Percentiles rank a stretch among this genome's conserved stretches.
phyloP scores from a whole-genome alignment of 371 early-diverging fungal genomes.

The Mucor lusitanicus region DNA sequence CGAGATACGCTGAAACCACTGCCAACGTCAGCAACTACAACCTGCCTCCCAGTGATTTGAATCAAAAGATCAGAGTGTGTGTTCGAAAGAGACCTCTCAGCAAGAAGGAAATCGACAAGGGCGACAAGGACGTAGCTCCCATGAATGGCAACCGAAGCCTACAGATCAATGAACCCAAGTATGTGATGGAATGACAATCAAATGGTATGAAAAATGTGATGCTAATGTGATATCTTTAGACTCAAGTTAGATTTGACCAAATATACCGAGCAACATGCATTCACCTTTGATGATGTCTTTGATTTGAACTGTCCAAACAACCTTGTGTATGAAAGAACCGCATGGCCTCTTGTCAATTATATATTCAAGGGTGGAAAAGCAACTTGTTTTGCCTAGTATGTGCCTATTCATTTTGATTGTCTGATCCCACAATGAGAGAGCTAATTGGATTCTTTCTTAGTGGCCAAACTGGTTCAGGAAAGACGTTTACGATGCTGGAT shows the following conservation, averaged over 20 bases:
- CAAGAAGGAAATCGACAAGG: slow-evolving; percentile 71
- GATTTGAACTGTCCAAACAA: slow-evolving; percentile 77
- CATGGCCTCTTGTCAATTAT: slow-evolving; percentile 88
- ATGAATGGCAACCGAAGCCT: slow-evolving; percentile 66
- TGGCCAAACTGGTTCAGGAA: slow-evolving; percentile 97
- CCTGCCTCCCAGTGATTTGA: slow-evolving; percentile 44
- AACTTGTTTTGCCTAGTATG: slow-evolving; percentile 95
- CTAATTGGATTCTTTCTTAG: slow-evolving; percentile 27
- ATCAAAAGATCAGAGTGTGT: slow-evolving; percentile 88
- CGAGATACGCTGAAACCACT: not conserved
- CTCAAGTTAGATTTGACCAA: slow-evolving; percentile 92
- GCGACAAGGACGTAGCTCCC: slow-evolving; percentile 80
- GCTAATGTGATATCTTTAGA: slow-evolving; percentile 31
- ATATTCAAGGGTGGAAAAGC: slow-evolving; percentile 93
- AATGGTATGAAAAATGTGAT: not conserved
- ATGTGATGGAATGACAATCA: slow-evolving; percentile 18
- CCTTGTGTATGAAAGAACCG: slow-evolving; percentile 85
- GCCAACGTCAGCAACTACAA: not conserved
- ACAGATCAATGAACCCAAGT: slow-evolving; percentile 86
- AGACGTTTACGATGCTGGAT: slow-evolving; percentile 98
- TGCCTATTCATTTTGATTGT: not conserved
- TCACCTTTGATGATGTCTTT: slow-evolving; percentile 95
- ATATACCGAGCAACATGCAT: slow-evolving; percentile 91
- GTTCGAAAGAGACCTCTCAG: slow-evolving; percentile 92
- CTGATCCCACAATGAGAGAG: not conserved